Evolutionary conservation across 768 basidiomycete genomes (phyloP).

Genomic region (Rhodotorula paludigena): DNA sequence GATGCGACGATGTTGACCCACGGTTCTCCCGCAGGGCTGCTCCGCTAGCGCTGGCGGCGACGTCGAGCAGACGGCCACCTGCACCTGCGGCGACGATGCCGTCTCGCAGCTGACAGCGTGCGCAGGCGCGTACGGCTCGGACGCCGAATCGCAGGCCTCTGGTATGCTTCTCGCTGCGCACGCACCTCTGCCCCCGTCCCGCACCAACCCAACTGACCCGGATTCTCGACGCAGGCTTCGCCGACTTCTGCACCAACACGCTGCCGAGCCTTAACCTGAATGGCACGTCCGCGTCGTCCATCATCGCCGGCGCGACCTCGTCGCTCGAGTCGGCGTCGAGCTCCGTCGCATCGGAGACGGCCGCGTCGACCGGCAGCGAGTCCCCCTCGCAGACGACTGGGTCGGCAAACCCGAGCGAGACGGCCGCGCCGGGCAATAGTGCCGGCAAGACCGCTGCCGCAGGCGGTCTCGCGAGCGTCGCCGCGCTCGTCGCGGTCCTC

Average conservation of each 20-base stretch:
- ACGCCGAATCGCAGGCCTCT: background rate
- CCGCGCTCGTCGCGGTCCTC: background rate
- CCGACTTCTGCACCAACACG: constrained; percentile 10
- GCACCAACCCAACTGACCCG: background rate
- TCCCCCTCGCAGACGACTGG: background rate
- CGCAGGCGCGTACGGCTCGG: constrained; percentile 6
- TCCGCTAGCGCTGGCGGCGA: background rate
- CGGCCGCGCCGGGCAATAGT: background rate
- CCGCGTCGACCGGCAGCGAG: background rate
- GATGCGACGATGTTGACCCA: background rate
- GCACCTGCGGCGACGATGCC: constrained; percentile 2
- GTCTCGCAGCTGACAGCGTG: constrained; percentile 3
- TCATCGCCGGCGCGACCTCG: background rate
- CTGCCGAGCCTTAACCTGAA: constrained; percentile 12
- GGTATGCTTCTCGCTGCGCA: too few relatives aligned
- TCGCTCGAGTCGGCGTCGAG: background rate
- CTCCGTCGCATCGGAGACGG: background rate
- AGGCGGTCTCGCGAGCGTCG: background rate
- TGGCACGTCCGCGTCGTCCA: constrained; percentile 10
- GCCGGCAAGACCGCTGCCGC: background rate
- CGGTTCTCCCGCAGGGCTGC: background rate
- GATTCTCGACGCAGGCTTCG: constrained; percentile 6
- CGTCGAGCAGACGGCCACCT: constrained; percentile 3
- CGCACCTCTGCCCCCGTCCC: background rate
- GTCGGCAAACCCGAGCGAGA: background rate